A percentile compares a stretch with the other conserved stretches of the same genome.
Evolutionary conservation across 148 eudicot species (phyloP).

Genomic region (Rhododendron vialii): DNA sequence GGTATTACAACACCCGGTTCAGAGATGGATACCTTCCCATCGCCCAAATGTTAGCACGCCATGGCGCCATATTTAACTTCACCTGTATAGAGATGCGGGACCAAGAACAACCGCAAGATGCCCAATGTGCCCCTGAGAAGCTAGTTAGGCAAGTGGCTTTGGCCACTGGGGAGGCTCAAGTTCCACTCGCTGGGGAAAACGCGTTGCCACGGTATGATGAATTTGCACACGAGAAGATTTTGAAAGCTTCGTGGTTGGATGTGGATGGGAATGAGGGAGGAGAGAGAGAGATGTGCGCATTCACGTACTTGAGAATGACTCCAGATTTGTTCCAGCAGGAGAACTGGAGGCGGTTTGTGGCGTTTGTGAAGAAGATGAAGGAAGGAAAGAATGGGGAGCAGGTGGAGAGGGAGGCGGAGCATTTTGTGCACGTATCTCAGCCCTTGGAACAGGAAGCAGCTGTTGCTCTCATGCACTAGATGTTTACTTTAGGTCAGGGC

Average conservation of each 20-base stretch:
- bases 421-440: conserved; percentile 68
- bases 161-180: conserved; percentile 63
- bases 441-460: conserved; percentile 85
- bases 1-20: conserved; percentile 89
- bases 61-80: conserved; percentile 82
- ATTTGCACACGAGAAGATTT: conserved; percentile 68
- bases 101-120: conserved; percentile 94
- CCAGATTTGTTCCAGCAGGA: conserved; percentile 73
- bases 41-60: conserved; percentile 79
- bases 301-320: conserved; percentile 93
- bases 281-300: conserved; percentile 76
- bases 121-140: conserved; percentile 83
- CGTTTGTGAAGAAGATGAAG: conserved; percentile 89
- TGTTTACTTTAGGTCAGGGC: not conserved
- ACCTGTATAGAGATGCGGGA: conserved; percentile 97
- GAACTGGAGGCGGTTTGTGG: conserved; percentile 83
- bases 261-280: conserved; percentile 29
- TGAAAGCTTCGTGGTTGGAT: conserved; percentile 44
- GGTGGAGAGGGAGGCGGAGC: conserved; percentile 82
- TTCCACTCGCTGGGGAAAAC: conserved; percentile 83
- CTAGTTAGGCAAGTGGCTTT: conserved; percentile 74
- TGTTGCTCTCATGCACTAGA: conserved; percentile 56
- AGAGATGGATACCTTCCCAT: conserved; percentile 85
- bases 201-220: conserved; percentile 90
- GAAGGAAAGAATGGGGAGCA: conserved; percentile 72